Conservation (phyloP, 1,139 yeast species). For the Lodderomyces jiufengensis region DNA sequence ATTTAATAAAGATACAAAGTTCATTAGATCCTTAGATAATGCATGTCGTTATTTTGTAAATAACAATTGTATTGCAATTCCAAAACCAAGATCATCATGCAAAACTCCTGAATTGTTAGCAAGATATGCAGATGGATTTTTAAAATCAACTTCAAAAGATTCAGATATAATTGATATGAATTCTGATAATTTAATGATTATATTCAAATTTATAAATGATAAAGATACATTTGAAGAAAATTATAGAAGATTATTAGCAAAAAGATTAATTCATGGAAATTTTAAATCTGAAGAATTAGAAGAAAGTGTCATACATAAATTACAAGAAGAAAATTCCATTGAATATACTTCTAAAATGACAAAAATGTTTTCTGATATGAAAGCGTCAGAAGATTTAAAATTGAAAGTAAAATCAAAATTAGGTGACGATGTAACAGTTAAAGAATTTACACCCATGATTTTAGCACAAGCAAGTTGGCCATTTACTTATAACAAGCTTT, state of each 20-base stretch:
- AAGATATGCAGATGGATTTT: slow-evolving; percentile 77
- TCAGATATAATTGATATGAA: slow-evolving; percentile 71
- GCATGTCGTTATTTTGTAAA: slow-evolving; percentile 88
- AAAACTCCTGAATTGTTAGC: slow-evolving; percentile 91
- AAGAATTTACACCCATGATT: slow-evolving; percentile 72
- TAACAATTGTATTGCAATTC: slow-evolving; percentile 74
- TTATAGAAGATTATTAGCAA: slow-evolving; percentile 85
- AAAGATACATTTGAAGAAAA: slow-evolving; percentile 94
- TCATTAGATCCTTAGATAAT: slow-evolving; percentile 83
- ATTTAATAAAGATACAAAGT: slow-evolving; percentile 71
- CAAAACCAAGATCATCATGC: slow-evolving; percentile 45
- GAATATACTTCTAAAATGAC: slow-evolving; percentile 94
- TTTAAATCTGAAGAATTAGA: slow-evolving; percentile 85
- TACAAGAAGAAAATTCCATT: slow-evolving; percentile 86
- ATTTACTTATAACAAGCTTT: slow-evolving; percentile 45
- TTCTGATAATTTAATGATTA: slow-evolving; percentile 77
- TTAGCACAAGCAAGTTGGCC: slow-evolving; percentile 95
- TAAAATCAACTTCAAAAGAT: slow-evolving; percentile 72
- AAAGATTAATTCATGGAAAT: slow-evolving; percentile 80
- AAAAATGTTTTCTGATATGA: slow-evolving; percentile 94
- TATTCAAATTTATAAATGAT: slow-evolving; percentile 86
- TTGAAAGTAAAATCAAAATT: slow-evolving; percentile 56
- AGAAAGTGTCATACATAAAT: slow-evolving; percentile 76
- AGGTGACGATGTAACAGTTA: slow-evolving; percentile 25
- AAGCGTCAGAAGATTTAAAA: slow-evolving; percentile 79